Base-by-base conservation (phyloP, 148 eudicot genomes). In the Silene uniflora region DNA sequence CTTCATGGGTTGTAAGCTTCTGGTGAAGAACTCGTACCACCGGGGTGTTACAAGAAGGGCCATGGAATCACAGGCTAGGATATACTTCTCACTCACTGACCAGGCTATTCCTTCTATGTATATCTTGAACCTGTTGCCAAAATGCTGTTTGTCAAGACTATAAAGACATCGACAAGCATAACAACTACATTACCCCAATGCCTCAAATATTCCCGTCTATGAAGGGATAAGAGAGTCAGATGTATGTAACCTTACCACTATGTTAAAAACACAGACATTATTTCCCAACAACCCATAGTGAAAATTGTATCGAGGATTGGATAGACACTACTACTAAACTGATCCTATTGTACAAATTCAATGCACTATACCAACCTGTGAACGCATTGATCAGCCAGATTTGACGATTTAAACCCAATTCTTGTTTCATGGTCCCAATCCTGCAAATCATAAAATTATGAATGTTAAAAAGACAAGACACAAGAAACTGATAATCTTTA, bases 81-180 rank as follows among this genome's bases (percentile, higher is more conserved):
- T 82, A 62, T 86, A 86, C 46, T 86, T 86, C 76, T 84, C 89
- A 73, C 89, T 86, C 2, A 88, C 88, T 11, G 89, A 87, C 90
- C 90, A 88, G 73, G 91, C 89, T 1, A 68, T 85, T 74, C 91
- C 91, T 74, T 88, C 91, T 5, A 88, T 88, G 21, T 88, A 88
- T 10, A 88, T 81, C 81, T 88, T 88, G 83, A 78, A 88, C 81
- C 91, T 88, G 72, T 67, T 47, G 42, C 1, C 42, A 42, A 74
- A 69, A 44, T 29, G 19, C 42, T 56, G 6, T 44, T 49, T 5
- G 17, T 16, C 56, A 52, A 19, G 22, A 24, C 18, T 46, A 18
- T 13, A 11, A 8, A 44, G 44, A 21, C 65, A 22, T 71, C 3
- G 11, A 22, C 19, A 71, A 19, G n/a, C n/a, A n/a, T n/a, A n/a